Evolutionary conservation across 306 rosid species (phyloP).

Genomic region (Sesbania bispinosa): DNA sequence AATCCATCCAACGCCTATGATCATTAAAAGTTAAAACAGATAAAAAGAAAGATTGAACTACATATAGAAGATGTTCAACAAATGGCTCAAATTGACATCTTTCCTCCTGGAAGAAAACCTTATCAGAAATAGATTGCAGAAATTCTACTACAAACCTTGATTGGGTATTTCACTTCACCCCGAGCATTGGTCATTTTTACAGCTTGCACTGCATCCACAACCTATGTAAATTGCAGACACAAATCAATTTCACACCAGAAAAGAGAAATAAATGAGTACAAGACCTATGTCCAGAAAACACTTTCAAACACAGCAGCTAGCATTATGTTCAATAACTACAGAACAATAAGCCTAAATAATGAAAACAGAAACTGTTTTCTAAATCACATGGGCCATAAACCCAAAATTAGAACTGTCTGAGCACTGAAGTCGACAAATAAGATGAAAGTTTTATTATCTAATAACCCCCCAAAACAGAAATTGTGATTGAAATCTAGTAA

Average conservation of each 20-base stretch:
- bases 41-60: background rate
- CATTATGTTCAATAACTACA: background rate
- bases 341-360: background rate
- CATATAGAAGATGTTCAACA: background rate
- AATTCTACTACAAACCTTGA: conserved; percentile 63
- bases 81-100: conserved; percentile 19
- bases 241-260: conserved; percentile 3
- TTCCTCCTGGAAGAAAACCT: background rate
- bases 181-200: conserved; percentile 93
- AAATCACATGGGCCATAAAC: background rate
- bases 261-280: background rate
- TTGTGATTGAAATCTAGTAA: too few relatives aligned
- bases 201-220: conserved; percentile 87
- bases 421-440: background rate
- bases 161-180: conserved; percentile 91
- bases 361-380: background rate
- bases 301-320: background rate
- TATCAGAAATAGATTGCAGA: background rate
- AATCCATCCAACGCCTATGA: background rate
- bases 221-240: conserved; percentile 45
- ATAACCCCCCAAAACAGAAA: background rate
- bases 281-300: background rate
- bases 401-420: background rate
- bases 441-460: background rate
- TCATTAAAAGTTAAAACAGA: background rate